Evolutionary conservation across 1,284 basidiomycete genomes (phyloP).

Genomic region (Cutaneotrichosporon arboriforme): DNA sequence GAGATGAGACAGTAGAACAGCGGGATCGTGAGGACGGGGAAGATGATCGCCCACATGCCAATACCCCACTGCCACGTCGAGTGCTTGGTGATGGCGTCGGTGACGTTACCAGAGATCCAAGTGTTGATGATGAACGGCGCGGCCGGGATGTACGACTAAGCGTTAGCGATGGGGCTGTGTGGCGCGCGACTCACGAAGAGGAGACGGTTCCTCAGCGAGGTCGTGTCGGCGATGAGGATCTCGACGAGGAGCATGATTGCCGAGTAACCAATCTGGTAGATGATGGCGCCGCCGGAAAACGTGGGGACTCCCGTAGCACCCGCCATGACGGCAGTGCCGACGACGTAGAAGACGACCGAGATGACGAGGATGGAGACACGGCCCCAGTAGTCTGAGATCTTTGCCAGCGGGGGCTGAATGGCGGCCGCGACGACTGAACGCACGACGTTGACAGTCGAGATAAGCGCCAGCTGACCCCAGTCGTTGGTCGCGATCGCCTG

Average conservation of each 20-base stretch:
- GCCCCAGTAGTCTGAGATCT: constrained; percentile 47
- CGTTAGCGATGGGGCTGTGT: constrained; percentile 37
- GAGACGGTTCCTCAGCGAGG: constrained; percentile 47
- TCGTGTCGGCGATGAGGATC: constrained; percentile 49
- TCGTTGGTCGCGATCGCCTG: constrained; percentile 23
- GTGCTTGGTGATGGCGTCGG: constrained; percentile 19
- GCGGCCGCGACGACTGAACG: constrained; percentile 36
- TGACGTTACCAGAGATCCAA: constrained; percentile 15
- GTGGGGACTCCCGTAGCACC: constrained; percentile 31
- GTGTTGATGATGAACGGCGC: constrained; percentile 42
- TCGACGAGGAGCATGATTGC: constrained; percentile 38
- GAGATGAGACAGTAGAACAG: constrained; percentile 38
- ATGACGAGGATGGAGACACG: constrained; percentile 43
- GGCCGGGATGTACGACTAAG: constrained; percentile 28
- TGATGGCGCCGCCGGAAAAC: constrained; percentile 44
- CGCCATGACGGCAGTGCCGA: constrained; percentile 47
- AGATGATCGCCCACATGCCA: constrained; percentile 50
- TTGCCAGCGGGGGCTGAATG: constrained; percentile 39
- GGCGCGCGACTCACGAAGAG: constrained; percentile 26
- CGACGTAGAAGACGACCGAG: constrained; percentile 42
- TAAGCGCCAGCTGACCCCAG: constrained; percentile 23
- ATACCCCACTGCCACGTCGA: constrained; percentile 49
- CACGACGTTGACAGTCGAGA: constrained; percentile 43
- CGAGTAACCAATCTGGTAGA: constrained; percentile 43
- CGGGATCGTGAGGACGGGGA: constrained; percentile 42